Evolutionary conservation across 345 rosid genomes (phyloP).

Genomic region (Eucalyptus pumila): DNA sequence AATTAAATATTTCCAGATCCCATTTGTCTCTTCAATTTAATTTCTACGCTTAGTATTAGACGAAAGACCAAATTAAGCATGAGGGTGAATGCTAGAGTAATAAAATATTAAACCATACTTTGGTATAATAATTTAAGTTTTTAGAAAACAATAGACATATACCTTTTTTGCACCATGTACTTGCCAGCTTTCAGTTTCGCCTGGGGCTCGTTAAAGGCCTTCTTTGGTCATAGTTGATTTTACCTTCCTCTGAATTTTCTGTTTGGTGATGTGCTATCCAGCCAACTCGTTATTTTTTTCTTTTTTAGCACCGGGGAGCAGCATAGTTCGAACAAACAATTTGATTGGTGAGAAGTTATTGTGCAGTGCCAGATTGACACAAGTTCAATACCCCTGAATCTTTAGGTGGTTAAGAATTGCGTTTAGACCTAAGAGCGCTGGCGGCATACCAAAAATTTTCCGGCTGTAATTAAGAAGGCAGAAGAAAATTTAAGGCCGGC

Average conservation of each 20-base stretch:
- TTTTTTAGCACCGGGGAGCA: neutral
- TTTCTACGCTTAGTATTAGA: too few species aligned
- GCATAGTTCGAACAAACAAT: neutral
- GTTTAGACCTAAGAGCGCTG: neutral
- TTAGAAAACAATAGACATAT: too few species aligned
- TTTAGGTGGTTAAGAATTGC: neutral
- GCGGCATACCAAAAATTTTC: neutral
- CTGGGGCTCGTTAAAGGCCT: too few species aligned
- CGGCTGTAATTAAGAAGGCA: neutral
- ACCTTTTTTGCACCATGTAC: too few species aligned
- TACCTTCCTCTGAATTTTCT: neutral
- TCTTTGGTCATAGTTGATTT: neutral
- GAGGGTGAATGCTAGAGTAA: too few species aligned
- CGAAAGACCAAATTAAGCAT: neutral
- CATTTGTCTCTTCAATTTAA: too few species aligned
- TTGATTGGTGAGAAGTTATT: neutral
- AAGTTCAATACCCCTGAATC: neutral
- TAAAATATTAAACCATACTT: too few species aligned
- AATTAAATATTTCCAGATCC: accelerated
- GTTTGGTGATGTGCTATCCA: neutral
- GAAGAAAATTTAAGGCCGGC: neutral
- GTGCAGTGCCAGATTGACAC: neutral
- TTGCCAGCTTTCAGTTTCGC: too few species aligned
- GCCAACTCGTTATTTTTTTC: neutral
- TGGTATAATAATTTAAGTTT: accelerated